phyloP scores from a whole-genome alignment of 2,329 filamentous ascomycete genomes.

The Arthrobotrys sphaeroides region DNA sequence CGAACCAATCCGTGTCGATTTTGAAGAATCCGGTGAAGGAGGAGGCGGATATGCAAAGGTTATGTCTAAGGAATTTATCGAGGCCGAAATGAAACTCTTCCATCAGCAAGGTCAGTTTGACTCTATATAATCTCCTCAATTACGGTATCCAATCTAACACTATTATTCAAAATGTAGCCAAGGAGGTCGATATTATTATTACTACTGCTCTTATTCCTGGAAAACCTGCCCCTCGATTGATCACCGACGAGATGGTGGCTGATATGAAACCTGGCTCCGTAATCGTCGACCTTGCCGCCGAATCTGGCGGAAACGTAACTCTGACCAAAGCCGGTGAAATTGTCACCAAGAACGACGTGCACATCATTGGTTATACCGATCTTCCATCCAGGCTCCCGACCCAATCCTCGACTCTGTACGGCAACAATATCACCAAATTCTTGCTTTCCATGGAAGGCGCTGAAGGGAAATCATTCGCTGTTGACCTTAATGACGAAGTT shows the following conservation, averaged over 20 bases:
- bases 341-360: conserved; percentile 77
- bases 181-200: conserved; percentile 90
- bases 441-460: conserved; percentile 79
- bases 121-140: neutral
- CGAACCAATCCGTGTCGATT: conserved; percentile 80
- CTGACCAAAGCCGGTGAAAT: conserved; percentile 79
- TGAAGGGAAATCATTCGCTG: conserved; percentile 78
- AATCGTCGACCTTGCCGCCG: conserved; percentile 85
- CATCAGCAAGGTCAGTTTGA: conserved; percentile 74
- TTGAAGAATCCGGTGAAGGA: conserved; percentile 84
- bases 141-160: neutral
- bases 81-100: conserved; percentile 92
- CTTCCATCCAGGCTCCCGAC: conserved; percentile 85
- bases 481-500: conserved; percentile 84
- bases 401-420: conserved; percentile 88
- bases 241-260: conserved; percentile 80
- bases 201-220: conserved; percentile 92
- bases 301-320: conserved; percentile 88
- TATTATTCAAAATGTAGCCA: conserved; percentile 10
- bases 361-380: conserved; percentile 88
- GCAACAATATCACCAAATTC: conserved; percentile 92
- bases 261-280: conserved; percentile 92
- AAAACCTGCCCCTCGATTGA: conserved; percentile 81
- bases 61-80: conserved; percentile 93
- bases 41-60: conserved; percentile 90